A percentile compares a stretch with the other conserved stretches of the same genome.
Conservation (phyloP, 1,284 basidiomycete species). For the Naganishia liquefaciens region DNA sequence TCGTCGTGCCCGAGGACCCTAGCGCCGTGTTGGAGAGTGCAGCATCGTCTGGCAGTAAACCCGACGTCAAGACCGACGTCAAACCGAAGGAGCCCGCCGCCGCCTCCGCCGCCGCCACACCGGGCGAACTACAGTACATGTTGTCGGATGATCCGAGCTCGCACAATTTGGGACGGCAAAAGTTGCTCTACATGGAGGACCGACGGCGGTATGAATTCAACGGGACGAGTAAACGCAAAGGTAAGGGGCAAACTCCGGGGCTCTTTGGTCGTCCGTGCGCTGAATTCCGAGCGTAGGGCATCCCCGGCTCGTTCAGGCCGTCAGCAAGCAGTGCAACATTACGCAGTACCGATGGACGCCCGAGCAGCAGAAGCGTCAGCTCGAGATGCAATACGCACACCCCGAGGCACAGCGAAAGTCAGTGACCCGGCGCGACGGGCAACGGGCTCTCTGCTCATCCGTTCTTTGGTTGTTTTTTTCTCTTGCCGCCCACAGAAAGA, state of each 20-base stretch:
- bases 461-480: neutral
- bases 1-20: slow-evolving; percentile 6
- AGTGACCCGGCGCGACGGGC: neutral
- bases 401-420: slow-evolving; percentile 18
- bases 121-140: slow-evolving; percentile 12
- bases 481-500: slow-evolving; percentile 21
- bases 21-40: too few relatives aligned
- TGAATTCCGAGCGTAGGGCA: slow-evolving; percentile 13
- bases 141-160: slow-evolving; percentile 1
- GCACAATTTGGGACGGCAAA: slow-evolving; percentile 15
- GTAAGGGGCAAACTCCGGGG: too few relatives aligned
- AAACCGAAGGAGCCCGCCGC: neutral
- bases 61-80: too few relatives aligned
- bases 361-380: neutral
- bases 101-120: neutral
- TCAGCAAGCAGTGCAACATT: slow-evolving; percentile 15
- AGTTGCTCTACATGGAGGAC: slow-evolving; percentile 27
- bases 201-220: slow-evolving; percentile 28
- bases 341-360: too few relatives aligned
- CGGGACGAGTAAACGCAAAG: slow-evolving; percentile 27
- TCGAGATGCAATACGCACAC: slow-evolving; percentile 11
- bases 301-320: slow-evolving; percentile 21
- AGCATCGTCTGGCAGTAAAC: slow-evolving; percentile 2
- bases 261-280: neutral
- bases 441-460: neutral